These are phyloP conservation scores for Hortiboletus campestris DNA, from an alignment of 768 basidiomycete species.

Conservation along the genomic window DNA sequence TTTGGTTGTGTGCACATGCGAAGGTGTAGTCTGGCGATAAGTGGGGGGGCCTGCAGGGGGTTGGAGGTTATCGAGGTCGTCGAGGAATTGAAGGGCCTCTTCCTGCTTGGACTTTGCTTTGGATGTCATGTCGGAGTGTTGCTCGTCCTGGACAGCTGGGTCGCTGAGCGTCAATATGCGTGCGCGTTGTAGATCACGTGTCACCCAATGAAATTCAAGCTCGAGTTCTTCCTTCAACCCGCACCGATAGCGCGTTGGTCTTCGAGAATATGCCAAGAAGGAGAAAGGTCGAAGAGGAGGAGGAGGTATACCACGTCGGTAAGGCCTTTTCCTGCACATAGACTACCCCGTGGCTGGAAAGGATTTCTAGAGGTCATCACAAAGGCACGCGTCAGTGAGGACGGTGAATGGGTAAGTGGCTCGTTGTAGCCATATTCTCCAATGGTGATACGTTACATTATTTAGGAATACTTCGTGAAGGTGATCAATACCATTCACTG, in stretches of 20 bases:
- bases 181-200: constrained; percentile 17
- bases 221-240: not conserved
- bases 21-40: constrained; percentile 20
- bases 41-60: constrained; percentile 34
- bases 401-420: constrained; percentile 51
- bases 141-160: not conserved
- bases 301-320: constrained; percentile 51
- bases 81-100: constrained; percentile 90
- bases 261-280: constrained; percentile 21
- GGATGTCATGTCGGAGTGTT: constrained; percentile 30
- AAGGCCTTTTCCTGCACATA: constrained; percentile 10
- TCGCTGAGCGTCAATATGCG: not conserved
- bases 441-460: not conserved
- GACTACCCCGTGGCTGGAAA: not conserved
- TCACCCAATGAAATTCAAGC: not conserved
- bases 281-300: constrained; percentile 29
- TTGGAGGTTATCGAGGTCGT: constrained; percentile 86
- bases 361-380: constrained; percentile 54
- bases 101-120: constrained; percentile 75
- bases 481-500: constrained; percentile 32
- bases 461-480: constrained; percentile 68
- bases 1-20: constrained; percentile 29
- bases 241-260: no score
- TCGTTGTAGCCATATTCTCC: not conserved
- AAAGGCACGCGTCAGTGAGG: constrained; percentile 50